phyloP scores from a whole-genome alignment of 1,284 basidiomycete genomes.

The Cryptococcus sp. region DNA sequence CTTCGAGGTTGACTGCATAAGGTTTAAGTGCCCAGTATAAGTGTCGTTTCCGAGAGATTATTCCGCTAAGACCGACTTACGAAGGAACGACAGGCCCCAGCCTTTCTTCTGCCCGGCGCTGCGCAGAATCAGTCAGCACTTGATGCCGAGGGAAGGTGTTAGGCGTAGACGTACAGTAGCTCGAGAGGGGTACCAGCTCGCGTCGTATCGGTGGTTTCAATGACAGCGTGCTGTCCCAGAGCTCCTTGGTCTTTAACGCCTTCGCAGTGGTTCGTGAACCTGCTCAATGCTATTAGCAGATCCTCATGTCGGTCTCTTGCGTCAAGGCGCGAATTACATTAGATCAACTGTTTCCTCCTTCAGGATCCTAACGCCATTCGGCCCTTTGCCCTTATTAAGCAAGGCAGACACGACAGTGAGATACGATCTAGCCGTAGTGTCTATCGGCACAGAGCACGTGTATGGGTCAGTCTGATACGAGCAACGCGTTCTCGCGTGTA shows the following conservation, averaged over 20 bases:
- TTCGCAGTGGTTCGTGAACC: slow-evolving; percentile 23
- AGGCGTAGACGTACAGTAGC: slow-evolving; percentile 15
- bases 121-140: not conserved
- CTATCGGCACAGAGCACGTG: not conserved
- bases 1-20: slow-evolving; percentile 26
- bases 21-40: not conserved
- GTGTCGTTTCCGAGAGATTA: no score
- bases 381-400: slow-evolving; percentile 19
- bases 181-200: slow-evolving; percentile 9
- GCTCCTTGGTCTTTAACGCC: slow-evolving; percentile 19
- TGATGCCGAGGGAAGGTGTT: no score
- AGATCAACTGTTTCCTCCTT: slow-evolving; percentile 17
- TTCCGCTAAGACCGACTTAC: slow-evolving; percentile 7
- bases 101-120: slow-evolving; percentile 23
- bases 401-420: slow-evolving; percentile 18
- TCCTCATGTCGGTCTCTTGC: not conserved
- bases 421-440: slow-evolving; percentile 21
- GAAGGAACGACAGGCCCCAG: slow-evolving; percentile 27
- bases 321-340: slow-evolving; percentile 10
- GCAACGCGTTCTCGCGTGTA: no score
- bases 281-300: not conserved
- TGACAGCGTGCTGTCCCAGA: slow-evolving; percentile 14
- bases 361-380: slow-evolving; percentile 19
- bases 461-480: no score
- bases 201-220: slow-evolving; percentile 14